phyloP scores from a whole-genome alignment of 2,329 filamentous ascomycete genomes.

The Exophiala alcalophila region DNA sequence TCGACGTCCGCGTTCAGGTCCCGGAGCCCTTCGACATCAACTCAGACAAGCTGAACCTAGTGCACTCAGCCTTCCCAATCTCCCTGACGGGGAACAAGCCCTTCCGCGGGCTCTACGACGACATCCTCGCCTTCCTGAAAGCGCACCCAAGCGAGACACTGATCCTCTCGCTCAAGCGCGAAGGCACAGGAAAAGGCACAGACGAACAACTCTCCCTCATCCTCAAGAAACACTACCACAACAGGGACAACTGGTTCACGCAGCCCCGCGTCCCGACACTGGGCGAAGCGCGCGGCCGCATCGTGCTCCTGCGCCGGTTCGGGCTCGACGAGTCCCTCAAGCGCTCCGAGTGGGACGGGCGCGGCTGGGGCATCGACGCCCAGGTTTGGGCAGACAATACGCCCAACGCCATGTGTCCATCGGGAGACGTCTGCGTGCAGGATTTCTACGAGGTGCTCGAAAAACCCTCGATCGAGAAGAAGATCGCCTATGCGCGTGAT shows the following conservation, averaged over 20 bases:
- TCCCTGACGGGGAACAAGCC: slow-evolving; percentile 77
- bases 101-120: slow-evolving; percentile 68
- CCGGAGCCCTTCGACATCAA: slow-evolving; percentile 54
- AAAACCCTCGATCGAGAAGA: slow-evolving; percentile 71
- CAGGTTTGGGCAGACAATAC: slow-evolving; percentile 84
- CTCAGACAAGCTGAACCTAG: slow-evolving; percentile 70
- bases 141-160: slow-evolving; percentile 76
- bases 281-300: slow-evolving; percentile 74
- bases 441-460: slow-evolving; percentile 90
- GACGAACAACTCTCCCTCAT: slow-evolving; percentile 76
- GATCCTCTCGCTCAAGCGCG: slow-evolving; percentile 84
- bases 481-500: slow-evolving; percentile 69
- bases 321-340: slow-evolving; percentile 53
- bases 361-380: slow-evolving; percentile 59
- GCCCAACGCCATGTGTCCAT: slow-evolving; percentile 65
- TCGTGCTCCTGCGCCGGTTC: slow-evolving; percentile 83
- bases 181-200: slow-evolving; percentile 75
- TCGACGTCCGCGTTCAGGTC: slow-evolving; percentile 82
- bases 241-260: slow-evolving; percentile 69
- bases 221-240: slow-evolving; percentile 69
- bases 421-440: slow-evolving; percentile 77
- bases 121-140: slow-evolving; percentile 72
- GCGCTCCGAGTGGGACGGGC: slow-evolving; percentile 46
- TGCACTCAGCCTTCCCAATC: slow-evolving; percentile 88
- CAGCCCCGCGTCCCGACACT: slow-evolving; percentile 72